Evolutionary conservation across 768 basidiomycete species (phyloP).

Genomic region (Coprinopsis strossmayeri): DNA sequence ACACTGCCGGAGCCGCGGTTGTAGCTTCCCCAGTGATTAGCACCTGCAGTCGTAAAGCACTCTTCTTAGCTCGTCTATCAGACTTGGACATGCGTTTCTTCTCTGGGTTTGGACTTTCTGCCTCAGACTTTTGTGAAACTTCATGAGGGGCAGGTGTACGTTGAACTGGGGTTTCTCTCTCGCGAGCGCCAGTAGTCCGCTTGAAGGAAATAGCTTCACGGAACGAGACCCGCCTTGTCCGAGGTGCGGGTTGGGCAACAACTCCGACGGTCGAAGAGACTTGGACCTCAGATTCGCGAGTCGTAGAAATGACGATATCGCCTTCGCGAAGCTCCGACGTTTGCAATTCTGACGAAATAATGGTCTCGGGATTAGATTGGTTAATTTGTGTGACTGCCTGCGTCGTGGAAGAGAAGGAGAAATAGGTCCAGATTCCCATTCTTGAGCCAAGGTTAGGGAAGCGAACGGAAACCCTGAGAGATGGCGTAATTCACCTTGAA

Average conservation of each 20-base stretch:
- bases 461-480: no score
- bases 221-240: slow-evolving; percentile 4
- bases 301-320: background rate
- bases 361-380: no score
- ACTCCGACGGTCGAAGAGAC: background rate
- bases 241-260: background rate
- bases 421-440: background rate
- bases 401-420: background rate
- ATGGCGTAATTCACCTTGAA: slow-evolving; percentile 8
- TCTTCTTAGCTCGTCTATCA: slow-evolving; percentile 57
- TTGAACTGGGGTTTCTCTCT: background rate
- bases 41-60: slow-evolving; percentile 55
- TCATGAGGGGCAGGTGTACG: background rate
- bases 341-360: no score
- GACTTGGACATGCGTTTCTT: slow-evolving; percentile 26
- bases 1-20: slow-evolving; percentile 29
- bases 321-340: background rate
- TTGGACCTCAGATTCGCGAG: background rate
- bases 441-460: no score
- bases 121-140: no score
- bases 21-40: slow-evolving; percentile 58
- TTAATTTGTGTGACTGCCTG: no score
- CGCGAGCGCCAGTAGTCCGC: background rate
- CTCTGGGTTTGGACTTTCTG: slow-evolving; percentile 8
- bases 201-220: background rate